Base-by-base conservation (phyloP, 129 eudicot species). In the Calendula officinalis region DNA sequence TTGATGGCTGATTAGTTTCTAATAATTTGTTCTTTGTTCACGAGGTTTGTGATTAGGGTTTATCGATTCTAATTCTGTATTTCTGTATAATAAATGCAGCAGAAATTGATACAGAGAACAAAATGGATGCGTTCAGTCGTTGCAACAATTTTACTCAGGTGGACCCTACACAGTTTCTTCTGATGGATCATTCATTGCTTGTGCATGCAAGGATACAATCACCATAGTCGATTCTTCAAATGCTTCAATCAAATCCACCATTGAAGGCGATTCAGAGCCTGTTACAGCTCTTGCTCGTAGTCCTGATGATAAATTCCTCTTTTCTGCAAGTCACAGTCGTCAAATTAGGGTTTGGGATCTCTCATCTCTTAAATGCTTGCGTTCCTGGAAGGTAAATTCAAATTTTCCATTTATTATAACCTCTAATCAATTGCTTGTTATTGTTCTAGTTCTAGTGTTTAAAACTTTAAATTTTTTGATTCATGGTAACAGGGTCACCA, bases 291-390 rank as follows among this genome's bases (percentile, higher is more conserved):
- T 92, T 6, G 65, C 74, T 52, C 81, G 85, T 48, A 79, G 84
- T 56, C 99, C 95, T 1, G 66, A 88, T 57, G 79, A 84, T 15
- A 79, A 83, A 0, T 63, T 85, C 62, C 81, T 92, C 60, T 92
- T 88, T 64, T 83, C 95, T 11, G 70, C 87, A n/a, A 70, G 80
- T 38, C 99, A 88, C 65, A 84, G 91, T 62, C 85, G 99, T 3
- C 91, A 79, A 81, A 88, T 92, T 75, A 86, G 87, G 72, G 84
- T 85, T 40, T 92, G 96, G 99, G 99, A 88, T 51, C 72, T 92
- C 10, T 70, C 87, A 1, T 32, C 99, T 36, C 82, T 81, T 27
- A 76, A 92, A 71, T 85, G 91, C 68, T 50, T 83, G 56, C 91
- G 92, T 22, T 85, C 96, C 12, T 92, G 99, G 99, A 92, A 92